Evolutionary conservation across 768 basidiomycete genomes (phyloP), one percentile per base, ranked within the genome.

Genomic region (Naganishia randhawae): DNA sequence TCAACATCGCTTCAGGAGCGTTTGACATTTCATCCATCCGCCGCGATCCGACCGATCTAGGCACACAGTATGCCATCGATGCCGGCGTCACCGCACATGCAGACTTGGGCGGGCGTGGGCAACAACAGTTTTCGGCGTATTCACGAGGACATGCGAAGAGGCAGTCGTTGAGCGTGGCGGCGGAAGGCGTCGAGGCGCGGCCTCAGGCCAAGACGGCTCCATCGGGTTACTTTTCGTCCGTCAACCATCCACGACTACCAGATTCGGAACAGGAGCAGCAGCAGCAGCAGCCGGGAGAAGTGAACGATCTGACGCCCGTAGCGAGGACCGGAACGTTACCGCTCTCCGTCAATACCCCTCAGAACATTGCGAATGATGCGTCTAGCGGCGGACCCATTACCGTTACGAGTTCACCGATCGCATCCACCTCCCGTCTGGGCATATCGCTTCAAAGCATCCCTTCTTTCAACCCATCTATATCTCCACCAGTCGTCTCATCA

Each of bases 121-220:
- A 41, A 39, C 57, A 61, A 17, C n/a, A 25, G 5, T 61, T 61
- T 19, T 8, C 39, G 9, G 57, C 57, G 37, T 61, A 61, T 41
- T 39, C 37, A 1, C 13, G 57, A 1, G 57, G 57, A 1, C 57
- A 61, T 39, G 37, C n/a, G 22, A 61, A 61, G n/a, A 35, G 22
- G 2, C 57, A 27, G 37, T 42, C 39, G 3, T 13, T 48, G 45
- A 25, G 2, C 17, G 22, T 35, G 5, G 55, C 1, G 4, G 8
- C 3, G n/a, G 3, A 55, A 22, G 32, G n/a, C 2, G 35, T 22
- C 10, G 11, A n/a, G 37, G 33, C 33, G 39, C 33, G 57, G 57
- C 57, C 57, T 35, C 19, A 61, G 19, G 29, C 41, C n/a, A 39
- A 61, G 57, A 22, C 57, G 39, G 57, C 57, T 35, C 57, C 39